Evolutionary conservation across 371 early-diverging fungal species (phyloP).

Genomic region (Capillidium heterosporum): DNA sequence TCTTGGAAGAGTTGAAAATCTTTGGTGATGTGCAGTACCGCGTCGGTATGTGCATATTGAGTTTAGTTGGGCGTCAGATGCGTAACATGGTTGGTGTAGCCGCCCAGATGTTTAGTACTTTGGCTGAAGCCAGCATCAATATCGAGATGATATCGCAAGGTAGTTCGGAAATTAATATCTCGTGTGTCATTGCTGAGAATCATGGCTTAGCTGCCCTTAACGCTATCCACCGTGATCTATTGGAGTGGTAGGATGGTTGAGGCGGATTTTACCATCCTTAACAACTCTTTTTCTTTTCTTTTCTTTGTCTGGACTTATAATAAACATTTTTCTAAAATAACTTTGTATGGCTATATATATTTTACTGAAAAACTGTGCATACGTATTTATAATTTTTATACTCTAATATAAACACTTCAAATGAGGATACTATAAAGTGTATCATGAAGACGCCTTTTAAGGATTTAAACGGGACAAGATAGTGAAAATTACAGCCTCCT

Average conservation of each 20-base stretch:
- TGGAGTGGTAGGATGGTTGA: conserved; percentile 10
- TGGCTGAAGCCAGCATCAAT: conserved; percentile 78
- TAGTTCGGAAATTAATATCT: conserved; percentile 91
- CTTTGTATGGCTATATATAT: too few relatives aligned
- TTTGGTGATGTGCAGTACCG: conserved; percentile 58
- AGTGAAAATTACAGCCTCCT: too few relatives aligned
- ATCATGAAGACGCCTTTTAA: too few relatives aligned
- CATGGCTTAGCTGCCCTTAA: conserved; percentile 56
- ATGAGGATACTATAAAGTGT: too few relatives aligned
- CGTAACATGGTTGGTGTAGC: conserved; percentile 90
- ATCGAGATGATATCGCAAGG: conserved; percentile 98
- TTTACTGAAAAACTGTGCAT: too few relatives aligned
- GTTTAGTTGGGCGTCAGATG: conserved; percentile 92
- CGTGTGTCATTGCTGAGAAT: conserved; percentile 77
- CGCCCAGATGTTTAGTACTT: conserved; percentile 77
- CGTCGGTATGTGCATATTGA: conserved; percentile 79
- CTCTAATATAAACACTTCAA: too few relatives aligned
- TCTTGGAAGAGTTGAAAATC: conserved; percentile 42
- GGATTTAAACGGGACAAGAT: too few relatives aligned
- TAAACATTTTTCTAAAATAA: too few relatives aligned
- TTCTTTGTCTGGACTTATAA: too few relatives aligned
- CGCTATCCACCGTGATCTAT: conserved; percentile 65
- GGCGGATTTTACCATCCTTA: too few relatives aligned
- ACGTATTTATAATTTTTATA: too few relatives aligned
- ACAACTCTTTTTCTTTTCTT: too few relatives aligned